These are phyloP conservation scores for Coix lacrymajobi DNA, from an alignment of 176 grass and related monocot genomes.

Conservation along the genomic window DNA sequence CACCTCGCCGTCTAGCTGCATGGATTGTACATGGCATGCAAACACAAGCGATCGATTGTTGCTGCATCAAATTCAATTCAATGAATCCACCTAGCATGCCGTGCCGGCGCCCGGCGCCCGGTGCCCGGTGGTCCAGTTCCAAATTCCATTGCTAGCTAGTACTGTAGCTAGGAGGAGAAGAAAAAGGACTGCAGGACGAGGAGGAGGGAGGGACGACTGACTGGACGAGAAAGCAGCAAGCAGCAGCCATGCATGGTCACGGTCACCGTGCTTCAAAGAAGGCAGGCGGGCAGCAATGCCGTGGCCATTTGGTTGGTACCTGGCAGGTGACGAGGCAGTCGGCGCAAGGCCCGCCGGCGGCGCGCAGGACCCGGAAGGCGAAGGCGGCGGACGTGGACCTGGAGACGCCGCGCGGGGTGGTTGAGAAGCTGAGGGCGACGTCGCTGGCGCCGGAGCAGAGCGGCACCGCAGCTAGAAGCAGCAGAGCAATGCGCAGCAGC, in stretches of 20 bases:
- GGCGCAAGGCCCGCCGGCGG: conserved; percentile 35
- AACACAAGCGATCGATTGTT: background rate
- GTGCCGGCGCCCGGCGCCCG: no score
- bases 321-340: conserved; percentile 64
- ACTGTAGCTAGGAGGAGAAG: no score
- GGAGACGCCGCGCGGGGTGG: conserved; percentile 47
- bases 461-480: background rate
- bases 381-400: conserved; percentile 47
- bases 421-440: conserved; percentile 37
- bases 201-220: no score
- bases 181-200: no score
- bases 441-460: background rate
- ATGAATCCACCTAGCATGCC: no score
- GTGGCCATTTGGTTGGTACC: conserved; percentile 1
- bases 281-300: background rate
- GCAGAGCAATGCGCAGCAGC: background rate
- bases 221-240: background rate
- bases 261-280: background rate
- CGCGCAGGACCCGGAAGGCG: conserved; percentile 47
- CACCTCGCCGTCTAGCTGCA: conserved; percentile 61
- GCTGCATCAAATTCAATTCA: no score
- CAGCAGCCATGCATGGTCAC: background rate
- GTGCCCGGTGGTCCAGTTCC: no score
- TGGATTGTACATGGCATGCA: background rate
- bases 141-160: no score